Evolutionary conservation across 2,329 filamentous ascomycete species (phyloP), one percentile per base, ranked within the genome.

Genomic region (Aschersonia sp.): DNA sequence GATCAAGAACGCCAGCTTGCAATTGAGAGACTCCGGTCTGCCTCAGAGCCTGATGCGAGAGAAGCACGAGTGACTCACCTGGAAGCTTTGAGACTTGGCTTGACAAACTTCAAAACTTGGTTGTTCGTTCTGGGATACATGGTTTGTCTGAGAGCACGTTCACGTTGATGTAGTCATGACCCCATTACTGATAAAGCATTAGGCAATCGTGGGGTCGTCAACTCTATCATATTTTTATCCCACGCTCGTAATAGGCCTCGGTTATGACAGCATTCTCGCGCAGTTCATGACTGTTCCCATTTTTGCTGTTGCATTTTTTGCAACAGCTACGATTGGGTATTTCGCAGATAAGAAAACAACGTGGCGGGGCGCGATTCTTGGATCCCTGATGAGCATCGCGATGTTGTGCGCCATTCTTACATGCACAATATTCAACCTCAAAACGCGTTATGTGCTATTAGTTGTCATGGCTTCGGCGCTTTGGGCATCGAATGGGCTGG

Each of bases 391-490:
- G 52, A 54, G 57, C 1, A 52, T 69, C 9, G 59, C 65, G 8
- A 61, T 67, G 52, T 14, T 63, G 2, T 66, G 63, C 50, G 55
- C 66, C 31, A 59, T 71, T 31, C 56, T 66, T 32, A 66, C 64
- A 14, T 70, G 68, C 50, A 71, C 72, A 5, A 63, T 76, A 9
- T 75, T 74, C 55, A 59, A 71, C 55, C 72, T 69, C 58, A 74
- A 62, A 1, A 72, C 70, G 1, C 63, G 73, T 2, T 78, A 78
- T 51, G 70, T 65, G 0, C 62, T 77, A 1, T 63, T 78, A 0
- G 70, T 77, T 4, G 60, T 77, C 47, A 75, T 76, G 72, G 73
- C 73, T 1, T 68, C 72, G 0, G 73, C 70, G 0, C 61, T 78
- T 0, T 77, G 72, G 73, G 63, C 72, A 0, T 69, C 70, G 0